Evolutionary conservation across 306 rosid genomes (phyloP).

Genomic region (Canavalia gladiata): DNA sequence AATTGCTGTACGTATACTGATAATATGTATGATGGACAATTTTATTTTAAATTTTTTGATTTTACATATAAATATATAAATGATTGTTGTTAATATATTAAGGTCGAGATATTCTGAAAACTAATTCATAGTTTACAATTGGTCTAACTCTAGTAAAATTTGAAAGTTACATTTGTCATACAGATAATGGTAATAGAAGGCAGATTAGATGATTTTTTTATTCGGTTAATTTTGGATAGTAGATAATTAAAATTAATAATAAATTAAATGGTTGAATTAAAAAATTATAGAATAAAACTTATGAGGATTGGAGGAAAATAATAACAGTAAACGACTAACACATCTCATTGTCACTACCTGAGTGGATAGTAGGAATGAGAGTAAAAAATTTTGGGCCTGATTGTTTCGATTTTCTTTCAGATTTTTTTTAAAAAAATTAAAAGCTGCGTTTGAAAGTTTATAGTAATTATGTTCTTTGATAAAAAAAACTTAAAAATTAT

Average conservation of each 20-base stretch:
- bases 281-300: background rate
- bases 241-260: background rate
- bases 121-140: background rate
- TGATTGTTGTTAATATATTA: slow-evolving; percentile 1
- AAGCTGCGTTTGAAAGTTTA: background rate
- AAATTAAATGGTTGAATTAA: background rate
- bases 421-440: background rate
- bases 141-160: background rate
- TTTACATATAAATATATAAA: background rate
- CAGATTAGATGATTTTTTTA: background rate
- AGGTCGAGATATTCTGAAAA: background rate
- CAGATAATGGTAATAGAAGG: background rate
- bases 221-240: background rate
- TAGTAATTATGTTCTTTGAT: background rate
- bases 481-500: background rate
- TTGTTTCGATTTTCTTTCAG: background rate
- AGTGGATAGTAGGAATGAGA: background rate
- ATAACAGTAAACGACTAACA: background rate
- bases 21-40: background rate
- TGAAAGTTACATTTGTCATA: background rate
- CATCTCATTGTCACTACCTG: background rate
- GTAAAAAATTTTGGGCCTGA: background rate
- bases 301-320: background rate
- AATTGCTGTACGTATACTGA: slow-evolving; percentile 54
- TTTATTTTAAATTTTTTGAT: background rate